Evolutionary conservation across 1,284 basidiomycete species (phyloP), one percentile per base, ranked within the genome.

Genomic region (Cutaneotrichosporon daszewskae): DNA sequence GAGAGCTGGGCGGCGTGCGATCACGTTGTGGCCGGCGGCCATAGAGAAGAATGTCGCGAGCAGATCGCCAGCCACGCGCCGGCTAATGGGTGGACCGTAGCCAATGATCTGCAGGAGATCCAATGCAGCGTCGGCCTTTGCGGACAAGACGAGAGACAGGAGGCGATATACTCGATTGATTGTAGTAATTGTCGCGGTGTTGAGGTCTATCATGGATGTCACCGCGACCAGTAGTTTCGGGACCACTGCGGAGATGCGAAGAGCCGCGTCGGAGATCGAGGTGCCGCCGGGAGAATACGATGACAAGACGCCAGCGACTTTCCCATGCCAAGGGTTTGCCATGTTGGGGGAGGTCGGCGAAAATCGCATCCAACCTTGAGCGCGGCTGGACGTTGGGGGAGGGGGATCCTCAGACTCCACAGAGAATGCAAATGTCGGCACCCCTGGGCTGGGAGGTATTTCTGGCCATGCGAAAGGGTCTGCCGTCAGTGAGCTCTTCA

Each of bases 41-140:
- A 75, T 74, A 1, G 84, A 81, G 79, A 81, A 87, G 51, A 82
- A 77, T 2, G 76, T 77, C 5, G 73, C 63, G 12, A 89, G 68
- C n/a, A n/a, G 10, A 84, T 65, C 37, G 72, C 69, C 43, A 82
- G 9, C 82, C 84, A 14, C 48, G 37, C 13, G 32, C 37, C 74
- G 72, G 29, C 83, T 73, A n/a, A 80, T 63, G 72, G 6, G 76
- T 1, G 78, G 76, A 40, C 81, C 79, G 58, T 83, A 81, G 3
- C 83, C 84, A 17, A 81, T 71, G 26, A 86, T 75, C 51, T 83
- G 78, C 7, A 89, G 73, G 0, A 85, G 49, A 62, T 87, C 84
- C 20, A 80, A 71, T 53, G 82, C 81, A 1, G 77, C 73, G 58
- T 87, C 85, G 0, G 77, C 74, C 59, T 87, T 87, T 26, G 74